Evolutionary conservation across 306 rosid species (phyloP), one percentile per base, ranked within the genome.

Genomic region (Vigna mungo): DNA sequence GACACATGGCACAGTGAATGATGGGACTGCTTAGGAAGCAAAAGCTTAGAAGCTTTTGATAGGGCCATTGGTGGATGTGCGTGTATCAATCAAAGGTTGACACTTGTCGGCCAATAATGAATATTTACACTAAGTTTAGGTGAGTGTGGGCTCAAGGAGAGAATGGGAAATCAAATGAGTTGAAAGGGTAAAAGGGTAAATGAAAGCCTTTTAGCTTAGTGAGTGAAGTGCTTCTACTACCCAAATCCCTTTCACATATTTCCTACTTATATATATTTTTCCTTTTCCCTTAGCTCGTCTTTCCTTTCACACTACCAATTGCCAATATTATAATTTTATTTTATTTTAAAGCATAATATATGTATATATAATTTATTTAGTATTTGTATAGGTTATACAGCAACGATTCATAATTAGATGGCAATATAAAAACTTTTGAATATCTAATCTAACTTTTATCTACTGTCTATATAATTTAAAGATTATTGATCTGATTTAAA

Each of bases 1-100:
- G 88, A 86, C 85, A 79, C 86, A 85, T 87, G 87, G 83, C 80
- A 65, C 25, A 62, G 85, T 78, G 89, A 58, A 81, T 74, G 91
- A 89, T 86, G 85, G 84, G 89, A 87, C 86, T 78, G 49, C 71
- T 80, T 80, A 76, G 86, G 78, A 56, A 84, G 68, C 83, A 18
- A 48, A 72, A 84, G 76, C 83, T 71, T 78, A 16, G 71, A 60
- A 78, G 53, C 48, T 47, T 70, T 76, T 27, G 70, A 77, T 54
- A 34, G 44, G 51, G 67, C 59, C 71, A 4, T 59, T 56, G 63
- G 73, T 54, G 71, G 76, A 69, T 80, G 76, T 71, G 82, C 77
- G 67, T 83, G 83, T 70, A 68, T 66, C 80, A 79, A 68, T 64
- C 54, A 52, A 32, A 69, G 21, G 9, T 67, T 56, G 83, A 85